phyloP scores from a whole-genome alignment of 2,329 filamentous ascomycete species.

The Colletotrichum musae region DNA sequence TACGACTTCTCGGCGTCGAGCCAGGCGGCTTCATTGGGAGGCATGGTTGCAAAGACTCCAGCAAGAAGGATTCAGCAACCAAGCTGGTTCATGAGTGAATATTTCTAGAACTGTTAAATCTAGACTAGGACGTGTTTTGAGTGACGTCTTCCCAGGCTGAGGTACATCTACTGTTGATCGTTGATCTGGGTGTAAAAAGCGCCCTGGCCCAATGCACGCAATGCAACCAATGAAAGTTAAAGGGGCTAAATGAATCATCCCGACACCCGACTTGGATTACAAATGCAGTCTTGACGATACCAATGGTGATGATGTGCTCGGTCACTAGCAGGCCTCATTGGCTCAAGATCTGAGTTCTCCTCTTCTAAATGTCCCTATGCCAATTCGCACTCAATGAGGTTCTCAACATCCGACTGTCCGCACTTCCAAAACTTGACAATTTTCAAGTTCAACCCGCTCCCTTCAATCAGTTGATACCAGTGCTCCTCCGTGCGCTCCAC shows the following conservation, averaged over 20 bases:
- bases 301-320: too few species aligned
- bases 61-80: background rate
- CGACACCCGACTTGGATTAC: too few species aligned
- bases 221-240: too few species aligned
- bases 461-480: conserved; percentile 52
- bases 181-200: too few species aligned
- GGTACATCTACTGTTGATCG: too few species aligned
- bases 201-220: too few species aligned
- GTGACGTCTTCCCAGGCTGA: too few species aligned
- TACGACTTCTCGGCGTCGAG: background rate
- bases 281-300: too few species aligned
- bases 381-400: conserved; percentile 55
- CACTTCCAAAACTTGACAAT: conserved; percentile 52
- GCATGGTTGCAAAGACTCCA: background rate
- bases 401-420: conserved; percentile 51
- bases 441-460: conserved; percentile 49
- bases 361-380: background rate
- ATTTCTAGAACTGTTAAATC: background rate
- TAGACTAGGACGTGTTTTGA: too few species aligned
- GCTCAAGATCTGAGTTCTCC: too few species aligned
- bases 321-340: too few species aligned
- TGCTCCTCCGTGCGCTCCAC: conserved; percentile 54
- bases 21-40: background rate
- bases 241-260: too few species aligned
- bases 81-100: background rate